Evolutionary conservation across 495 filamentous ascomycete genomes (phyloP).

Genomic region (Penicillium lividum): DNA sequence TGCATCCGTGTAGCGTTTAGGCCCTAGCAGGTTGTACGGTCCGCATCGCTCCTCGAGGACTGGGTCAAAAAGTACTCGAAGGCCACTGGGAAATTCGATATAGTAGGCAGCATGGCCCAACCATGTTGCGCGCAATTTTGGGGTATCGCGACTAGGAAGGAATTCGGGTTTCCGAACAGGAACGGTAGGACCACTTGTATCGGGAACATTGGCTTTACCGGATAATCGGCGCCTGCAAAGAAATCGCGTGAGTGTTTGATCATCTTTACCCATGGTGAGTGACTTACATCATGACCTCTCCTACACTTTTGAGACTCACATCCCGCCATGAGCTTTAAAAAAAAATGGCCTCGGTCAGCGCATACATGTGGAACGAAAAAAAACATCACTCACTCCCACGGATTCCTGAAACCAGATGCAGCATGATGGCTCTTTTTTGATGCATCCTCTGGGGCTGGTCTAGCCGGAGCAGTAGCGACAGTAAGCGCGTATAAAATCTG

Average conservation of each 20-base stretch:
- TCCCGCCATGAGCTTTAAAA: slow-evolving; percentile 38
- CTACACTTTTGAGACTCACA: slow-evolving; percentile 16
- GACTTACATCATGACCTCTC: slow-evolving; percentile 27
- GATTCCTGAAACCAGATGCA: slow-evolving; percentile 61
- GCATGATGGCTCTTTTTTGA: slow-evolving; percentile 58
- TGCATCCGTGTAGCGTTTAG: slow-evolving; percentile 77
- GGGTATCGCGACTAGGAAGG: slow-evolving; percentile 57
- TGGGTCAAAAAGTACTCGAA: slow-evolving; percentile 92
- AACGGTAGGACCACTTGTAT: slow-evolving; percentile 67
- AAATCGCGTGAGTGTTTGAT: slow-evolving; percentile 1
- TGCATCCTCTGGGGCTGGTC: slow-evolving; percentile 55
- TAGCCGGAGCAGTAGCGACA: slow-evolving; percentile 44
- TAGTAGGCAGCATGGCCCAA: slow-evolving; percentile 94
- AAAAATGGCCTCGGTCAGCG: slow-evolving; percentile 21
- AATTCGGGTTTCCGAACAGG: slow-evolving; percentile 70
- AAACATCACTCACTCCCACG: slow-evolving; percentile 48
- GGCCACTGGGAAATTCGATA: slow-evolving; percentile 84
- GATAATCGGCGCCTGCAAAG: slow-evolving; percentile 53
- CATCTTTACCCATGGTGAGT: neutral
- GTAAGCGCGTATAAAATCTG: slow-evolving; percentile 57
- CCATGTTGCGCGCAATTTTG: slow-evolving; percentile 84
- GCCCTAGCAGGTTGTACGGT: slow-evolving; percentile 69
- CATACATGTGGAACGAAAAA: neutral
- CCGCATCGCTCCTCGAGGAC: slow-evolving; percentile 89
- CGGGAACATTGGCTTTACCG: slow-evolving; percentile 59